Base-by-base conservation (phyloP, 2,329 filamentous ascomycete species). In the Fusarium continuum region DNA sequence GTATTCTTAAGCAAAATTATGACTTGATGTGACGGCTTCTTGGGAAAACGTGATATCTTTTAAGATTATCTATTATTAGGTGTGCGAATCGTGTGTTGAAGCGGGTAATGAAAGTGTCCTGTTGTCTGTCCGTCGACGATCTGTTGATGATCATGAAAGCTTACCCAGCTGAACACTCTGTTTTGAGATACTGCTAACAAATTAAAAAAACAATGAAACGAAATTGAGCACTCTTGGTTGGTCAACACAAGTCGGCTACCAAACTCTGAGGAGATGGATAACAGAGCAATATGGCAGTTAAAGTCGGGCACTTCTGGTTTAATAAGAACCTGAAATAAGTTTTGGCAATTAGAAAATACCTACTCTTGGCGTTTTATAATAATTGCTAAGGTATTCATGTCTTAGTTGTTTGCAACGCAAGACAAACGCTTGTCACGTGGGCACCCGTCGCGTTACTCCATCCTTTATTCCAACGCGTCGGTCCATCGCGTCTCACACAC, bases 401-500 rank as follows among this genome's bases (percentile, higher is more conserved):
- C n/a, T n/a, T n/a, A n/a, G n/a, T n/a, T n/a, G 11, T 35, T 23
- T 22, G 9, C 14, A 9, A 17, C 2, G 31, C n/a, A n/a, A n/a
- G n/a, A n/a, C n/a, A n/a, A n/a, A n/a, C n/a, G n/a, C 16, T 9
- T 14, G 25, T 68, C 65, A 68, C 65, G 65, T 68, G 65, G 38
- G 32, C 26, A 59, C 62, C 65, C 46, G 62, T 62, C 52, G 47
- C 26, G 41, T 55, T 31, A 25, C 9, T 35, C 11, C 17, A 35
- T 22, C 36, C 13, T 26, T 34, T 20, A 11, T 11, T 38, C 45
- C 31, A 32, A 61, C 55, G 45, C 44, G 59, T 28, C 23, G 19
- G 25, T 50, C 16, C 7, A 22, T 41, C 63, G 40, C 50, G 59
- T 57, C 43, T 38, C 4, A 35, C 8, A 35, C 17, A 10, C 36